These are phyloP conservation scores for Abortiporus biennis DNA, from an alignment of 1,284 basidiomycete genomes.

Conservation along the genomic window DNA sequence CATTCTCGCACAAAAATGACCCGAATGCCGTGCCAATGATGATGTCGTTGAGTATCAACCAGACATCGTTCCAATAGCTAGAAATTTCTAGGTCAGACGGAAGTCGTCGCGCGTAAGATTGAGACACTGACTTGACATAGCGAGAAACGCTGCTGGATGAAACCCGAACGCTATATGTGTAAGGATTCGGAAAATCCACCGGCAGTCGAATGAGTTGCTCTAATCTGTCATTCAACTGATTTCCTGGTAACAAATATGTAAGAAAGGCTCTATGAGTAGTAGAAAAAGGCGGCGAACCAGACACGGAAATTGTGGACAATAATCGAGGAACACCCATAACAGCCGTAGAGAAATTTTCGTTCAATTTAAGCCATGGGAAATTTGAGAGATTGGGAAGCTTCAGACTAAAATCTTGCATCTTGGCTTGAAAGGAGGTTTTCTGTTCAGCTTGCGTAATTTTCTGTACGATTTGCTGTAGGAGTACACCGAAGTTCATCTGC, in stretches of 20 bases:
- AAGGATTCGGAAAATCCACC: slow-evolving; percentile 11
- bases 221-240: slow-evolving; percentile 20
- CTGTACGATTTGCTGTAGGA: slow-evolving; percentile 3
- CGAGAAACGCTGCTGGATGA: slow-evolving; percentile 22
- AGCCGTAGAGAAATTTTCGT: no score
- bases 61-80: slow-evolving; percentile 88
- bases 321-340: no score
- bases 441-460: slow-evolving; percentile 6
- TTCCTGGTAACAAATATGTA: slow-evolving; percentile 1
- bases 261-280: not conserved
- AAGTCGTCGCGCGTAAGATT: not conserved
- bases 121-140: slow-evolving; percentile 52
- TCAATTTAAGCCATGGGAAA: no score
- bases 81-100: slow-evolving; percentile 1
- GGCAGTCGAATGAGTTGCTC: slow-evolving; percentile 17
- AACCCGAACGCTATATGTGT: slow-evolving; percentile 9
- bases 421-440: not conserved
- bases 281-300: not conserved
- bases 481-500: slow-evolving; percentile 3
- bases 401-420: not conserved
- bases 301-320: no score
- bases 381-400: no score
- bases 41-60: slow-evolving; percentile 88
- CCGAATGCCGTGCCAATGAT: slow-evolving; percentile 75
- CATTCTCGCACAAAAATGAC: slow-evolving; percentile 63